These are phyloP conservation scores for Coemansia sp. DNA, from an alignment of 192 early-diverging fungal species.

Conservation along the genomic window DNA sequence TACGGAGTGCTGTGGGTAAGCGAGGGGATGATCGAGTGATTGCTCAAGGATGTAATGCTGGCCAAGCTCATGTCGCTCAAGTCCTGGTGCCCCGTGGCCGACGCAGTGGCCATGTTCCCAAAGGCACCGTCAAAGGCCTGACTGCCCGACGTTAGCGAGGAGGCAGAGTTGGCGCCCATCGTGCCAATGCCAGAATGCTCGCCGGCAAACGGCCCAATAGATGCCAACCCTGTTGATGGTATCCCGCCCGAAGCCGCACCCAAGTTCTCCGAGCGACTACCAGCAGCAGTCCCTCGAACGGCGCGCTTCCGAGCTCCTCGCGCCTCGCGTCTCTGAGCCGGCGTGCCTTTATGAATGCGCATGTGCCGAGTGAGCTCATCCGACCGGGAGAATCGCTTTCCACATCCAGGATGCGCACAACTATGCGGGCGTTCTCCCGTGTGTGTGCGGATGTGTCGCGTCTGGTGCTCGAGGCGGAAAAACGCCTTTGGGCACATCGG, in stretches of 20 bases:
- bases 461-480: slow-evolving; percentile 76
- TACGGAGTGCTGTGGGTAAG: slow-evolving; percentile 29
- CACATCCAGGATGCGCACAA: slow-evolving; percentile 76
- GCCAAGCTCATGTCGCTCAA: slow-evolving; percentile 26
- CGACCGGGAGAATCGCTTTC: slow-evolving; percentile 74
- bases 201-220: slow-evolving; percentile 5
- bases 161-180: background rate
- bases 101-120: slow-evolving; percentile 19
- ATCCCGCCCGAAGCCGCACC: background rate
- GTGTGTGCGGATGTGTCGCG: slow-evolving; percentile 79
- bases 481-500: slow-evolving; percentile 73
- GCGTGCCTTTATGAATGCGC: slow-evolving; percentile 49
- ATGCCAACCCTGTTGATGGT: slow-evolving; percentile 3
- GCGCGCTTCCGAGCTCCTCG: slow-evolving; percentile 36
- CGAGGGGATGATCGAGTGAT: slow-evolving; percentile 19
- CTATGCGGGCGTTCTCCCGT: slow-evolving; percentile 83
- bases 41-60: slow-evolving; percentile 21
- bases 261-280: background rate
- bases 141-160: slow-evolving; percentile 4
- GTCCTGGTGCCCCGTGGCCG: slow-evolving; percentile 10
- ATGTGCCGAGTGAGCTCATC: slow-evolving; percentile 78
- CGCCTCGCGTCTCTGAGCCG: slow-evolving; percentile 42
- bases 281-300: slow-evolving; percentile 16
- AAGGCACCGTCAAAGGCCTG: slow-evolving; percentile 16
- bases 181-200: slow-evolving; percentile 6